phyloP scores from a whole-genome alignment of 148 eudicot genomes.

The Silene conica region DNA sequence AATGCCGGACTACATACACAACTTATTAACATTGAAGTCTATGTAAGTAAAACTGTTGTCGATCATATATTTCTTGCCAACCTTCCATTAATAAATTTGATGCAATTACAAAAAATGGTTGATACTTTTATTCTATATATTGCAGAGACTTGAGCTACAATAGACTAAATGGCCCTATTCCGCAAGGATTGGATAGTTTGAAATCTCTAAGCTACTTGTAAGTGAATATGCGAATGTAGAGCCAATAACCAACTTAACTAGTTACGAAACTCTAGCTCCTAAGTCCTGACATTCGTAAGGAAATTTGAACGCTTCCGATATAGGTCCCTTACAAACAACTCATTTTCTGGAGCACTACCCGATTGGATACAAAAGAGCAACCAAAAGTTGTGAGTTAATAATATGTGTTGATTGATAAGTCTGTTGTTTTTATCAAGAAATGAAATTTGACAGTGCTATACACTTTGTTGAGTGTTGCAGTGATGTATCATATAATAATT shows the following conservation, averaged over 20 bases:
- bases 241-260: not conserved
- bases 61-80: too few relatives aligned
- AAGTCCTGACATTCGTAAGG: not conserved
- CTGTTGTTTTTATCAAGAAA: not conserved
- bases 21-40: conserved; percentile 18
- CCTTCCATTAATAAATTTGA: not conserved
- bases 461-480: conserved; percentile 28
- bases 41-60: conserved; percentile 12
- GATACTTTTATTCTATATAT: not conserved
- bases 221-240: not conserved
- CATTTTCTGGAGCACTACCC: conserved; percentile 49
- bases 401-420: not conserved
- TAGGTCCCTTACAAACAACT: conserved; percentile 56
- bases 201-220: conserved; percentile 26
- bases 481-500: conserved; percentile 67
- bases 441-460: not conserved
- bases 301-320: not conserved
- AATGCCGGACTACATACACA: conserved; percentile 42
- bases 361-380: conserved; percentile 36
- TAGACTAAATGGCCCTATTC: conserved; percentile 39
- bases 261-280: not conserved
- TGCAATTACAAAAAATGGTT: too few relatives aligned
- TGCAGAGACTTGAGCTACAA: conserved; percentile 57
- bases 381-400: conserved; percentile 27
- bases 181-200: conserved; percentile 22